A percentile compares a stretch with the other conserved stretches of the same genome.
These are phyloP conservation scores for Chaetomiaceae sp. DNA, from an alignment of 2,329 filamentous ascomycete genomes.

Conservation along the genomic window DNA sequence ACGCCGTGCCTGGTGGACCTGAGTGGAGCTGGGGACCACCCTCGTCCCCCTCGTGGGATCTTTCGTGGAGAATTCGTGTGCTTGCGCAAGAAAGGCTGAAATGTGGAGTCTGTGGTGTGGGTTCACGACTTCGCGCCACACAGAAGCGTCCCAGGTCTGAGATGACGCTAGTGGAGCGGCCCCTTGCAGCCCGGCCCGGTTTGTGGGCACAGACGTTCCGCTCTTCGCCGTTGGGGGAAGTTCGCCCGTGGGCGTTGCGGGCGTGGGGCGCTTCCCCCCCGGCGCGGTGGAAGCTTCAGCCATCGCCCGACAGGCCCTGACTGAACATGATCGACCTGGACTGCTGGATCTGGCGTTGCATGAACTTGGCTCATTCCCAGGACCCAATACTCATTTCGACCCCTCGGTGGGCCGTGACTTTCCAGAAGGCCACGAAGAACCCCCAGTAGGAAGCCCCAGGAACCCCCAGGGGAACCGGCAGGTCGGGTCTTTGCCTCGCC, in stretches of 20 bases:
- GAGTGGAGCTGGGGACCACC: too few relatives aligned
- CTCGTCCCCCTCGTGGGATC: too few relatives aligned
- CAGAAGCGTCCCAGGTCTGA: neutral
- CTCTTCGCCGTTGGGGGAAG: slow-evolving; percentile 4
- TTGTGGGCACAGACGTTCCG: slow-evolving; percentile 9
- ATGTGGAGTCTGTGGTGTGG: neutral
- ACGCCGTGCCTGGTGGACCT: too few relatives aligned
- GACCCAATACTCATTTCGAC: slow-evolving; percentile 23
- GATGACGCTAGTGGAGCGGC: slow-evolving; percentile 10
- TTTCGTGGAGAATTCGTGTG: neutral
- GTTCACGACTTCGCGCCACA: slow-evolving; percentile 3
- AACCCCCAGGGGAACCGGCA: slow-evolving; percentile 3
- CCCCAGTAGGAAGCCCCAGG: too few relatives aligned
- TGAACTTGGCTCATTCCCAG: slow-evolving; percentile 22
- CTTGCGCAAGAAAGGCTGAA: neutral
- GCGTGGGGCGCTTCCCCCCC: too few relatives aligned
- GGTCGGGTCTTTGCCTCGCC: neutral
- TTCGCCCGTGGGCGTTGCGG: neutral
- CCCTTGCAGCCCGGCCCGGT: slow-evolving; percentile 17
- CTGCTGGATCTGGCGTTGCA: slow-evolving; percentile 17
- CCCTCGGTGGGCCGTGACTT: slow-evolving; percentile 7
- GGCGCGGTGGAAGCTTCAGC: neutral
- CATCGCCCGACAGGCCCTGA: too few relatives aligned
- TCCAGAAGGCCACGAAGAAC: too few relatives aligned
- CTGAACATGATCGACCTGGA: neutral